These are phyloP conservation scores for Sarcodon aspratus DNA, from an alignment of 768 basidiomycete species.

Conservation along the genomic window DNA sequence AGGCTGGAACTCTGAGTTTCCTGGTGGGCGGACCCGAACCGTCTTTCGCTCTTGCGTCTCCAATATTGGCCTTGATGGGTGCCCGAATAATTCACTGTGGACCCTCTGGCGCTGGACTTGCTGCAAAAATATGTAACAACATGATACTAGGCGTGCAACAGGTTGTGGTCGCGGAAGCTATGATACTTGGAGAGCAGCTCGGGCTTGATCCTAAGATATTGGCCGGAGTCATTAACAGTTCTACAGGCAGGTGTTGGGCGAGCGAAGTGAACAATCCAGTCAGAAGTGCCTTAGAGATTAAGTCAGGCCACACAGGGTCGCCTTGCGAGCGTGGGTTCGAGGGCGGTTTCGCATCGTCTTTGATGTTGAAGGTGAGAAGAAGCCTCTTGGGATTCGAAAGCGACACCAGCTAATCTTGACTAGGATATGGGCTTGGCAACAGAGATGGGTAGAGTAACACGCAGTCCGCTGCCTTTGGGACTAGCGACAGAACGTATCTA, in stretches of 20 bases:
- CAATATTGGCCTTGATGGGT: constrained; percentile 67
- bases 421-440: constrained; percentile 83
- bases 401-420: background rate
- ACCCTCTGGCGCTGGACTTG: constrained; percentile 68
- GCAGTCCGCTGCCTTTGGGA: constrained; percentile 47
- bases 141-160: constrained; percentile 43
- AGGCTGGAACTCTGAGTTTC: constrained; percentile 82
- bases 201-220: constrained; percentile 70
- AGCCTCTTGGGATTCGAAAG: background rate
- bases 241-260: constrained; percentile 77
- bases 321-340: constrained; percentile 79
- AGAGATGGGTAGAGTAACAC: constrained; percentile 14
- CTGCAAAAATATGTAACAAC: constrained; percentile 90
- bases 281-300: constrained; percentile 42
- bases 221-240: constrained; percentile 77
- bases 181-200: constrained; percentile 77
- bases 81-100: constrained; percentile 77
- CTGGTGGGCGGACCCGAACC: constrained; percentile 71
- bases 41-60: constrained; percentile 44
- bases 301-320: constrained; percentile 43
- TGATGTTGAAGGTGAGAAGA: constrained; percentile 68
- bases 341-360: constrained; percentile 72
- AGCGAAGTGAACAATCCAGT: constrained; percentile 85
- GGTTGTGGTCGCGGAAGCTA: constrained; percentile 79
- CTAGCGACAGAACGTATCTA: constrained; percentile 56